A percentile compares a stretch with the other conserved stretches of the same genome.
Evolutionary conservation across 2,329 filamentous ascomycete species (phyloP).

Genomic region (Fusarium subglutinans): DNA sequence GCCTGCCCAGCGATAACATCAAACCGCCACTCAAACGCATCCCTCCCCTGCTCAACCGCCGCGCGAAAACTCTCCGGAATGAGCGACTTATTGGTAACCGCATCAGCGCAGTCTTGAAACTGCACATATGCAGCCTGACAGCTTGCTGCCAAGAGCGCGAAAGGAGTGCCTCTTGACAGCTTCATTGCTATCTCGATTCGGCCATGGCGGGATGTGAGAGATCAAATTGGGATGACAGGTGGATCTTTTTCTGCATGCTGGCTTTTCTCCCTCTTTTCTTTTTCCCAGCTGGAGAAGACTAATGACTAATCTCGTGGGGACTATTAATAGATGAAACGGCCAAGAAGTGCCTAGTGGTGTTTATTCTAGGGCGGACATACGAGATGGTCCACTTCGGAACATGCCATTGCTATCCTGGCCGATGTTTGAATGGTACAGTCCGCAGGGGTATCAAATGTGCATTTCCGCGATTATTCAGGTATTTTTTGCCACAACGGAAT

Average conservation of each 20-base stretch:
- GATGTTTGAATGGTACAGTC: neutral
- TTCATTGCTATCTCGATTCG: constrained; percentile 10
- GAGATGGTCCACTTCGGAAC: neutral
- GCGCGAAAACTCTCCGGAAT: constrained; percentile 20
- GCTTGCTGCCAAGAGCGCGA: neutral
- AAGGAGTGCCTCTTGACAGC: constrained; percentile 3
- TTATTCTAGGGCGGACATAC: neutral
- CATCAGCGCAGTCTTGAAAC: constrained; percentile 14
- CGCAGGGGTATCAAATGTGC: no score
- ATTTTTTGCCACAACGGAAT: no score
- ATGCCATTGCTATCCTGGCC: neutral
- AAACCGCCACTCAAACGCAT: constrained; percentile 1
- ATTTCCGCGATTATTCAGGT: no score
- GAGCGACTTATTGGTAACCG: neutral
- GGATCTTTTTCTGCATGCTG: neutral
- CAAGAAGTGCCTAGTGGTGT: neutral
- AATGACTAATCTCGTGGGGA: constrained; percentile 1
- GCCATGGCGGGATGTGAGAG: constrained; percentile 14
- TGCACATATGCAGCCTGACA: constrained; percentile 20
- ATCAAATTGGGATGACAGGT: constrained; percentile 17
- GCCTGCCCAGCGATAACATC: neutral
- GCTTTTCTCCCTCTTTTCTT: neutral
- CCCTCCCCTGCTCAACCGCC: neutral
- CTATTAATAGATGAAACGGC: constrained; percentile 10
- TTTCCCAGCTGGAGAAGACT: neutral